Evolutionary conservation across 2,329 filamentous ascomycete genomes (phyloP).

Genomic region (Diaporthe citrichinensis): DNA sequence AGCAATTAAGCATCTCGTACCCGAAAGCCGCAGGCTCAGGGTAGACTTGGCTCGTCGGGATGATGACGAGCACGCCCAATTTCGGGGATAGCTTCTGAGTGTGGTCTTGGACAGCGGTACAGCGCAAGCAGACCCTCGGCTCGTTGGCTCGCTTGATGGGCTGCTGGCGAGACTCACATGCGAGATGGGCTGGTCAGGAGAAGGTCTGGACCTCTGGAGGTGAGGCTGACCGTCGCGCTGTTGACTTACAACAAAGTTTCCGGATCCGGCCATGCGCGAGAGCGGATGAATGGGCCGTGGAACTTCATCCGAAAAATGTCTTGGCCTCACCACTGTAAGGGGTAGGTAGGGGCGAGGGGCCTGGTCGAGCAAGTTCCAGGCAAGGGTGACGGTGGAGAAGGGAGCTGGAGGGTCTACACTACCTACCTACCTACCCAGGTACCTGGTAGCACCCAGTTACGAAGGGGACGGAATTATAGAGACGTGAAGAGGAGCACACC

Average conservation of each 20-base stretch:
- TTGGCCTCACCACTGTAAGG: slow-evolving; percentile 26
- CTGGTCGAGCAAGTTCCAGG: slow-evolving; percentile 26
- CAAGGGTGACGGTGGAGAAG: not conserved
- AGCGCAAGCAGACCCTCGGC: not conserved
- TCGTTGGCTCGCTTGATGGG: not conserved
- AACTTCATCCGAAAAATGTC: slow-evolving; percentile 17
- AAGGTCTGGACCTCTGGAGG: not conserved
- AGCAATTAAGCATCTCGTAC: slow-evolving; percentile 25
- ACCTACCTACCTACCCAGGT: not conserved
- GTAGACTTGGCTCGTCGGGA: slow-evolving; percentile 18
- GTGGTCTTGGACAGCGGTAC: not conserved
- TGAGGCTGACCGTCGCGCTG: not conserved
- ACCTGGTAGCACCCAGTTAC: not conserved
- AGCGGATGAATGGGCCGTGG: slow-evolving; percentile 8
- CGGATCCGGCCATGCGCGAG: slow-evolving; percentile 11
- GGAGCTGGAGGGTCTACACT: not conserved
- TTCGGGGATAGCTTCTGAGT: not conserved
- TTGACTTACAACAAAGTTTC: slow-evolving; percentile 8
- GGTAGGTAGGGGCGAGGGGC: slow-evolving; percentile 20
- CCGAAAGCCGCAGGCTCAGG: slow-evolving; percentile 7
- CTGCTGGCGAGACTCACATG: slow-evolving; percentile 1
- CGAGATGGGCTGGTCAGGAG: slow-evolving; percentile 12
- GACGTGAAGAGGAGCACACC: not conserved
- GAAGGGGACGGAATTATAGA: not conserved
- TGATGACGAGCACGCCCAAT: slow-evolving; percentile 1